Conservation (phyloP, 441 rosid genomes). For the Croton laevigatus region DNA sequence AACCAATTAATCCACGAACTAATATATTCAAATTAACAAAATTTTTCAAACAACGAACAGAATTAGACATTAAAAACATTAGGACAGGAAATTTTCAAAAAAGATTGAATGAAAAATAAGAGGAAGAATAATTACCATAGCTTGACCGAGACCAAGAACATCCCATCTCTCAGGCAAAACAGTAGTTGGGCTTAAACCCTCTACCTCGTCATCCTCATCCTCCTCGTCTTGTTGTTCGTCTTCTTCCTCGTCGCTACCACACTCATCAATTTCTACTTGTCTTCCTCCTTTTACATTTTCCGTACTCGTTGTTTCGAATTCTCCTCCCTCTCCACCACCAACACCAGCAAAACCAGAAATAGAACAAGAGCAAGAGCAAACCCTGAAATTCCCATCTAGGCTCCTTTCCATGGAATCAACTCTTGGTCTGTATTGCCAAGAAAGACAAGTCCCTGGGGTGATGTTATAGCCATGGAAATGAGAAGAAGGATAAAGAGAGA, state of each 20-base stretch:
- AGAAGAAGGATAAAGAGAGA: conserved; percentile 35
- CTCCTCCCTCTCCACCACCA: conserved; percentile 16
- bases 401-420: conserved; percentile 36
- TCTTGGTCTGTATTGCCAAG: conserved; percentile 22
- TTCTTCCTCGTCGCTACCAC: conserved; percentile 34
- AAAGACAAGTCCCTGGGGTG: conserved; percentile 18
- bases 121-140: conserved; percentile 54
- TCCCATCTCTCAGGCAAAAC: conserved; percentile 79
- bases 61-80: background rate
- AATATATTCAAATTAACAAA: background rate
- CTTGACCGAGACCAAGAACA: conserved; percentile 94
- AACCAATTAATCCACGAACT: background rate
- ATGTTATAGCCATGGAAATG: conserved; percentile 32
- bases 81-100: background rate
- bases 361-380: conserved; percentile 22
- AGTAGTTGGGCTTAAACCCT: conserved; percentile 26
- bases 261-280: conserved; percentile 22
- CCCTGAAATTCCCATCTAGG: conserved; percentile 29
- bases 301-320: conserved; percentile 3
- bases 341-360: conserved; percentile 10
- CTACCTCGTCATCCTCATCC: conserved; percentile 37
- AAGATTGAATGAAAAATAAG: background rate
- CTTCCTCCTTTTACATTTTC: conserved; percentile 9
- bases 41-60: background rate
- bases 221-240: conserved; percentile 35